phyloP scores from a whole-genome alignment of 306 rosid genomes.

The Citrullus amarus region DNA sequence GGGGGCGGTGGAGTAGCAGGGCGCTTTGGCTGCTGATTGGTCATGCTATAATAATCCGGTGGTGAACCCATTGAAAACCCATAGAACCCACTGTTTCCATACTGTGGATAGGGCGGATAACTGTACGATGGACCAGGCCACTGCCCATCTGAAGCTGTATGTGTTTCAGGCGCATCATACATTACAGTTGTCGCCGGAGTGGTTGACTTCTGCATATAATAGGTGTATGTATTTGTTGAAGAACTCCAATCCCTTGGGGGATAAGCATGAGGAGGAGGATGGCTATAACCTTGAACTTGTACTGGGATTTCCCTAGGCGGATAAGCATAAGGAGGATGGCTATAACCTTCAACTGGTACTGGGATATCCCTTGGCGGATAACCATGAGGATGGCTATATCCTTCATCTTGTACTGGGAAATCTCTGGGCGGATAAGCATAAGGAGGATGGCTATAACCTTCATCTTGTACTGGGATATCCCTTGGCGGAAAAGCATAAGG shows the following conservation, averaged over 20 bases:
- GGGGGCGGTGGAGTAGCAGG: slow-evolving; percentile 57
- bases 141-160: slow-evolving; percentile 26
- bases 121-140: slow-evolving; percentile 33
- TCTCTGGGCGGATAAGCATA: slow-evolving; percentile 6
- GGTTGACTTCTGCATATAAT: slow-evolving; percentile 58
- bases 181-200: slow-evolving; percentile 36
- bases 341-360: slow-evolving; percentile 8
- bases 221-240: slow-evolving; percentile 21
- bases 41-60: slow-evolving; percentile 16
- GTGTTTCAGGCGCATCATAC: slow-evolving; percentile 41
- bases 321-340: neutral
- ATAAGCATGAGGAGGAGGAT: neutral
- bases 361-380: slow-evolving; percentile 26
- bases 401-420: slow-evolving; percentile 16
- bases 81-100: slow-evolving; percentile 39
- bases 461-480: slow-evolving; percentile 24
- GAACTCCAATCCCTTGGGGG: slow-evolving; percentile 17
- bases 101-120: slow-evolving; percentile 17
- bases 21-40: slow-evolving; percentile 19
- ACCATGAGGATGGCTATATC: slow-evolving; percentile 1
- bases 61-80: slow-evolving; percentile 44
- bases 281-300: slow-evolving; percentile 3
- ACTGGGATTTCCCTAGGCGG: slow-evolving; percentile 28
- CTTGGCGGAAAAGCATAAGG: slow-evolving; percentile 6
- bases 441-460: slow-evolving; percentile 3